Evolutionary conservation across 192 early-diverging fungal species (phyloP).

Genomic region (Dimargaris xerosporica): DNA sequence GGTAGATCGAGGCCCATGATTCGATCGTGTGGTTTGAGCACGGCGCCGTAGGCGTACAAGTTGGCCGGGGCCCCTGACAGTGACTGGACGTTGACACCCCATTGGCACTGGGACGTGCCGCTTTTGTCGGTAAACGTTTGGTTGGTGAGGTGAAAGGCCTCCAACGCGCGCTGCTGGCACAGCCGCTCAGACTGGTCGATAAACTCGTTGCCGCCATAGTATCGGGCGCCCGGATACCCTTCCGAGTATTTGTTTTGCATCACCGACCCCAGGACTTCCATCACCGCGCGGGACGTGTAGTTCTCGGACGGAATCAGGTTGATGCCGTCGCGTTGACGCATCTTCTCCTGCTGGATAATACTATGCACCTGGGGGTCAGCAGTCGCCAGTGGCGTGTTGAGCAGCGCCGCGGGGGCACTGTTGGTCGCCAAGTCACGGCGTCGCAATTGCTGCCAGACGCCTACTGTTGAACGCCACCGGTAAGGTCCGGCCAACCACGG

Average conservation of each 20-base stretch:
- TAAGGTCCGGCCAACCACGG: too few species aligned
- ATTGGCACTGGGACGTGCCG: too few species aligned
- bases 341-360: conserved; percentile 93
- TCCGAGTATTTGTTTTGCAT: conserved; percentile 99
- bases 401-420: too few species aligned
- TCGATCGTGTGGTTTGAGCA: conserved; percentile 93
- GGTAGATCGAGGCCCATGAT: conserved; percentile 96
- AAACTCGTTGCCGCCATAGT: conserved; percentile 98
- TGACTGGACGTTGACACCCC: conserved; percentile 98
- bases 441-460: too few species aligned
- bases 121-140: too few species aligned
- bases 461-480: too few species aligned
- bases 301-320: conserved; percentile 97
- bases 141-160: conserved; percentile 69
- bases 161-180: conserved; percentile 92
- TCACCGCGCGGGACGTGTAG: conserved; percentile 92
- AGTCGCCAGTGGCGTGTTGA: conserved; percentile 61
- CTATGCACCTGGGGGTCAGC: conserved; percentile 81
- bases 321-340: conserved; percentile 79
- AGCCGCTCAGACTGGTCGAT: conserved; percentile 89
- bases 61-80: conserved; percentile 96
- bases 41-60: conserved; percentile 87
- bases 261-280: conserved; percentile 89
- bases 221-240: conserved; percentile 90
- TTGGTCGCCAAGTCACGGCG: too few species aligned